Evolutionary conservation across 139 green algal genomes (phyloP), one percentile per base, ranked within the genome.

Genomic region (Chlorella sp.): DNA sequence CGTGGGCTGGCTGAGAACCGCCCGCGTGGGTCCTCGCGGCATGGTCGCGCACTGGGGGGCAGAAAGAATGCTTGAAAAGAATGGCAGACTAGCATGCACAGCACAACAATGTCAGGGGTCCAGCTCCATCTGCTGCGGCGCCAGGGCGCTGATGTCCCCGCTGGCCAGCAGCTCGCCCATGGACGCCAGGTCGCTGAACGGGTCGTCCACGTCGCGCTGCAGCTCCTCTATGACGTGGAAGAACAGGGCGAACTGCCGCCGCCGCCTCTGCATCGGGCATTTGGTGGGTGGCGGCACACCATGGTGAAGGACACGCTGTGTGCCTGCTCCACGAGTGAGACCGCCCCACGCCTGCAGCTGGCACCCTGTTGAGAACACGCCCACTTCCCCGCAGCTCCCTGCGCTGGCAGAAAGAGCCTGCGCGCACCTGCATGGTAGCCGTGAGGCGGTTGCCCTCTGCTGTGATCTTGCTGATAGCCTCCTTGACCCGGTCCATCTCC

Each of bases 181-280:
- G 10, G 42, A 55, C 42, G 10, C 42, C 42, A n/a, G n/a, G 42
- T 55, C 42, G 10, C 10, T 55, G 42, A 24, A 55, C 42, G 51
- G 10, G 32, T 64, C 67, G 20, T 87, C 82, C 3, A 35, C 67
- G 1, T 51, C 63, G 22, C 74, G 67, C 73, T 82, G 72, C 27
- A 87, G 77, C 69, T 82, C 73, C 59, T 84, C 82, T 36, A 90
- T 83, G n/a, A 80, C 67, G 62, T 85, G 82, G 49, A 88, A 71
- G 24, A 88, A 77, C 71, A 89, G 73, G 51, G 83, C 77, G 31
- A 88, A 88, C 73, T 87, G 82, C 72, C 88, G 88, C 27, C 75
- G 80, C 10, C 82, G 73, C 61, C 76, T 68, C 64, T 87, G 76
- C 36, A 85, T n/a, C n/a, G n/a, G n/a, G n/a, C n/a, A n/a, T n/a